These are phyloP conservation scores for Ammopiptanthus mongolicus DNA, from an alignment of 306 rosid species.

Conservation along the genomic window DNA sequence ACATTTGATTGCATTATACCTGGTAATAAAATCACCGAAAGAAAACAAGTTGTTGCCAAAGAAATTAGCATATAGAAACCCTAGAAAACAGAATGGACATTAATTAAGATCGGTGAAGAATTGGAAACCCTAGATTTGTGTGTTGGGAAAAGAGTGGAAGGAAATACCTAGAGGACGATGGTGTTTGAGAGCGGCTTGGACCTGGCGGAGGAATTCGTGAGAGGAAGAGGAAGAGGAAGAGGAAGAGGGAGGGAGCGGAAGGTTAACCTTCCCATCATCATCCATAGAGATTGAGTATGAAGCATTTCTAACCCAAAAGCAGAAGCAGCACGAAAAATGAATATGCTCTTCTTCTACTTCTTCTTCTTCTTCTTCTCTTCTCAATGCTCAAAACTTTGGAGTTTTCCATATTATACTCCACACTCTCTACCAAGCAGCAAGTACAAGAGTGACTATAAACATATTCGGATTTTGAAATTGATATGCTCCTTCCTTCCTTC, in stretches of 20 bases:
- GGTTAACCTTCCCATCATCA: conserved; percentile 69
- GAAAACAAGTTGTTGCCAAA: too few species aligned
- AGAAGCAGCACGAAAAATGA: too few species aligned
- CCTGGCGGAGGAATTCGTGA: conserved; percentile 37
- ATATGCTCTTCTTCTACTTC: too few species aligned
- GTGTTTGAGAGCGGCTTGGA: conserved; percentile 29
- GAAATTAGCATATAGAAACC: not conserved
- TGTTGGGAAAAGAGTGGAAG: not conserved
- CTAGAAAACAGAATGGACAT: too few species aligned
- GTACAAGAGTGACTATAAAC: too few species aligned
- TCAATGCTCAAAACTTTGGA: too few species aligned
- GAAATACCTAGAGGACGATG: conserved; percentile 24
- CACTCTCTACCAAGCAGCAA: too few species aligned
- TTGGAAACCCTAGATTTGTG: not conserved
- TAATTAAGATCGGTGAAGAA: too few species aligned
- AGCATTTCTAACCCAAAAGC: not conserved
- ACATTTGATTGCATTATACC: conserved; percentile 45
- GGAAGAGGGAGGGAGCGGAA: conserved; percentile 17
- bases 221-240: conserved; percentile 49
- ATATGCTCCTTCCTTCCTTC: too few species aligned
- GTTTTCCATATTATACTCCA: too few species aligned
- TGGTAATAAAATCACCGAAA: conserved; percentile 10
- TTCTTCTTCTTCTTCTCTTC: too few species aligned
- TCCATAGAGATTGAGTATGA: conserved; percentile 46
- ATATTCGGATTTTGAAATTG: too few species aligned